Base-by-base conservation (phyloP, 495 filamentous ascomycete species). In the Aspergillus indologenus region DNA sequence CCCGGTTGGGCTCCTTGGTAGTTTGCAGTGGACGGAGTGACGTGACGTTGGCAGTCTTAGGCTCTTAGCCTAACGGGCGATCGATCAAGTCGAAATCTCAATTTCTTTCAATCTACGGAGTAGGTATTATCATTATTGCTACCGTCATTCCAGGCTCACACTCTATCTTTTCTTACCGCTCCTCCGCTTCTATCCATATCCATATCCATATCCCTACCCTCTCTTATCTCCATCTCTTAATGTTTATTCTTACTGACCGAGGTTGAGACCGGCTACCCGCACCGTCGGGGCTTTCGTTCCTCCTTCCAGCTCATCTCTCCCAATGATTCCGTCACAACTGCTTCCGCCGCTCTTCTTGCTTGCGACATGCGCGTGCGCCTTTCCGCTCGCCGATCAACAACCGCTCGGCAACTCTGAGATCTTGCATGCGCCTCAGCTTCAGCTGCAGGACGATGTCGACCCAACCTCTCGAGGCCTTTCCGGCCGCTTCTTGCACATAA, bases 401-500 rank as follows among this genome's bases (percentile, higher is more conserved):
- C 56, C 59, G 29, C 50, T 68, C 42, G 45, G 57, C 21, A 48
- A 43, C 23, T 48, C 40, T 14, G 17, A 44, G 21, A 34, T 46
- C 6, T 26, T 17, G 9, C n/a, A 24, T 23, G 43, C 18, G 24
- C 49, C 12, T 5, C 57, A 59, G 14, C 15, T 24, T 18, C 21
- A 60, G 20, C 43, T 9, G 11, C 7, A 46, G 44, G 15, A 23
- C 6, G 11, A 14, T 43, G 17, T 42, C 17, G 46, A 4, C 6
- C 24, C 54, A 22, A 23, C 57, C 43, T 58, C 60, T 11, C 57
- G 66, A 19, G 61, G 50, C 15, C 65, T 74, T 18, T 67, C 65
- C 8, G 94, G 94, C 63, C 83, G 86, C 65, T 98, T 98, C 74
- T 78, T 98, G 61, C 94, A 98, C 73, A 90, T 98, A 53, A 96